Conservation (phyloP, 305 asterid genomes). For the Ajuga reptans region DNA sequence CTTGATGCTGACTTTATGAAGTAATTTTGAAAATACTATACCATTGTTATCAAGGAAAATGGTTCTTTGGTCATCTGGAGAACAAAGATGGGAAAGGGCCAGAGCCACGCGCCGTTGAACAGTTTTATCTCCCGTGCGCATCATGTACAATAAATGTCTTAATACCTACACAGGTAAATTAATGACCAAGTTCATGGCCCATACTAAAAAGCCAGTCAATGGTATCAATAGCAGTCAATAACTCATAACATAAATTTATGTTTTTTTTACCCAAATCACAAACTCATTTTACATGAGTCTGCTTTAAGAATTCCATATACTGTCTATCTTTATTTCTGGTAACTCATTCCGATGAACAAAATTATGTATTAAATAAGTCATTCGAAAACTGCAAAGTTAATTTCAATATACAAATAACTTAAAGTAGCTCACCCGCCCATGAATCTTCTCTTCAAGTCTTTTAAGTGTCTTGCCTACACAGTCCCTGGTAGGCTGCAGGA, state of each 20-base stretch:
- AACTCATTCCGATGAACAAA: not conserved
- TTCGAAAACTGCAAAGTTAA: not conserved
- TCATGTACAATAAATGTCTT: constrained; percentile 77
- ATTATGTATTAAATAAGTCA: not conserved
- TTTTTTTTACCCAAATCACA: not conserved
- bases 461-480: constrained; percentile 96
- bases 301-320: not conserved
- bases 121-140: constrained; percentile 68
- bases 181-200: constrained; percentile 9
- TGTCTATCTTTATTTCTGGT: not conserved
- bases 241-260: not conserved
- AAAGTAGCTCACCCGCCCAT: constrained; percentile 70
- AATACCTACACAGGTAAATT: constrained; percentile 51
- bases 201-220: not conserved
- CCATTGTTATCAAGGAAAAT: constrained; percentile 77
- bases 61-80: constrained; percentile 77
- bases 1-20: constrained; percentile 9
- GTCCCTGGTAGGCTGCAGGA: constrained; percentile 94
- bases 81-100: constrained; percentile 94
- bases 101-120: constrained; percentile 79
- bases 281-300: not conserved
- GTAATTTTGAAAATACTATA: constrained; percentile 25
- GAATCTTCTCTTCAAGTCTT: constrained; percentile 94
- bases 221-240: constrained; percentile 5
- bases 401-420: constrained; percentile 7